These are phyloP conservation scores for Lentinus tigrinus DNA, from an alignment of 768 basidiomycete species.

Conservation along the genomic window DNA sequence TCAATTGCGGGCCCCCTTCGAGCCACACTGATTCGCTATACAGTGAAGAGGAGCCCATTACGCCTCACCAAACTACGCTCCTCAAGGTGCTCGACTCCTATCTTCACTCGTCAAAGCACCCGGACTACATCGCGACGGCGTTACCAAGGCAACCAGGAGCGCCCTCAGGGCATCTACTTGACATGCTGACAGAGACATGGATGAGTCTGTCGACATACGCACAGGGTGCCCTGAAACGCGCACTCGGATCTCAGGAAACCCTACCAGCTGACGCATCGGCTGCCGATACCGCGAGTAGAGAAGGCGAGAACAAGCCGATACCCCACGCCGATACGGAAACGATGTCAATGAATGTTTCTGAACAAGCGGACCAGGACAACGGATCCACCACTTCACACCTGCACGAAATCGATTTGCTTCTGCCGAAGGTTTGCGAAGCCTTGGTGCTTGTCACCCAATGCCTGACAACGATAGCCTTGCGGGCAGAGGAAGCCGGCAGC, in stretches of 20 bases:
- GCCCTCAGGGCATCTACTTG: slow-evolving; percentile 37
- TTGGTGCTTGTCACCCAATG: slow-evolving; percentile 78
- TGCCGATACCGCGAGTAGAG: neutral
- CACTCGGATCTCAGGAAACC: slow-evolving; percentile 34
- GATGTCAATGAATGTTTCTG: neutral
- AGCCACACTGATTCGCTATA: neutral
- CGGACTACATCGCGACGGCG: slow-evolving; percentile 26
- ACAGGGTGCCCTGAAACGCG: slow-evolving; percentile 47
- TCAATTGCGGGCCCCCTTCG: neutral
- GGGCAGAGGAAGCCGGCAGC: slow-evolving; percentile 41
- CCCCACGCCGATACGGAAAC: neutral
- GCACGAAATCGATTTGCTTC: slow-evolving; percentile 58
- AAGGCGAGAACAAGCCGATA: neutral
- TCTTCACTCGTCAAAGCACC: slow-evolving; percentile 47
- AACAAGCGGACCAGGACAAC: neutral
- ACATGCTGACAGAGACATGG: slow-evolving; percentile 51
- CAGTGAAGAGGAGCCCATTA: slow-evolving; percentile 70
- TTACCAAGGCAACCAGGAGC: slow-evolving; percentile 43
- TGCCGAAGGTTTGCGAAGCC: slow-evolving; percentile 80
- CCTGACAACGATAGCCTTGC: slow-evolving; percentile 61
- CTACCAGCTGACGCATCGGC: neutral
- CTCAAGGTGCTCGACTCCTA: slow-evolving; percentile 88
- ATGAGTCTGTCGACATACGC: slow-evolving; percentile 61
- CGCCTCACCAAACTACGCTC: slow-evolving; percentile 84
- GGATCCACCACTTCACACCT: slow-evolving; percentile 19